Evolutionary conservation across 2,329 filamentous ascomycete species (phyloP).

Genomic region (Aspergillus arachidicola): DNA sequence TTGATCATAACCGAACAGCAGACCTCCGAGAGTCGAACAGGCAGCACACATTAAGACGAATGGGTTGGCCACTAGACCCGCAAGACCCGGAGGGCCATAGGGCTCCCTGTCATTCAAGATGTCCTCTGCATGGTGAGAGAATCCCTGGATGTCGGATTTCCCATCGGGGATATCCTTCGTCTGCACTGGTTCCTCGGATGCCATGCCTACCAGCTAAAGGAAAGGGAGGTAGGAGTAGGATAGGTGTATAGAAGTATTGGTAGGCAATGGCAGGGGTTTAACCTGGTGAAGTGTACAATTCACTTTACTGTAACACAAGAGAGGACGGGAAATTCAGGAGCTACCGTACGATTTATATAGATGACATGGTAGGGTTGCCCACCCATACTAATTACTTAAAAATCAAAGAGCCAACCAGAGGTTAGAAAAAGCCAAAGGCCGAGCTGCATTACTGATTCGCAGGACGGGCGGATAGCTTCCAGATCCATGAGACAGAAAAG

Average conservation of each 20-base stretch:
- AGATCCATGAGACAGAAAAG: conserved; percentile 12
- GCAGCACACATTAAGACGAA: conserved; percentile 56
- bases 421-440: conserved; percentile 8
- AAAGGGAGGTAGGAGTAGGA: neutral
- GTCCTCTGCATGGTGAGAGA: conserved; percentile 38
- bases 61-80: conserved; percentile 50
- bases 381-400: neutral
- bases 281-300: neutral
- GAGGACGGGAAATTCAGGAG: neutral
- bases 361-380: neutral
- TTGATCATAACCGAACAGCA: conserved; percentile 55
- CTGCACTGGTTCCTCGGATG: conserved; percentile 17
- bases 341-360: conserved; percentile 13
- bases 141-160: conserved; percentile 24
- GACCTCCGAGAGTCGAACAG: conserved; percentile 54
- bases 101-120: conserved; percentile 34
- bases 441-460: conserved; percentile 16
- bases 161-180: conserved; percentile 24
- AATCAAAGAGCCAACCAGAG: conserved; percentile 7
- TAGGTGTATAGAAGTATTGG: neutral
- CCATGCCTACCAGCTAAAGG: conserved; percentile 18
- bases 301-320: neutral
- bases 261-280: neutral
- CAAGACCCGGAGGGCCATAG: conserved; percentile 44
- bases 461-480: conserved; percentile 5